These are phyloP conservation scores for Spongispora temasekensis DNA, from an alignment of 1,284 basidiomycete species.

Conservation along the genomic window DNA sequence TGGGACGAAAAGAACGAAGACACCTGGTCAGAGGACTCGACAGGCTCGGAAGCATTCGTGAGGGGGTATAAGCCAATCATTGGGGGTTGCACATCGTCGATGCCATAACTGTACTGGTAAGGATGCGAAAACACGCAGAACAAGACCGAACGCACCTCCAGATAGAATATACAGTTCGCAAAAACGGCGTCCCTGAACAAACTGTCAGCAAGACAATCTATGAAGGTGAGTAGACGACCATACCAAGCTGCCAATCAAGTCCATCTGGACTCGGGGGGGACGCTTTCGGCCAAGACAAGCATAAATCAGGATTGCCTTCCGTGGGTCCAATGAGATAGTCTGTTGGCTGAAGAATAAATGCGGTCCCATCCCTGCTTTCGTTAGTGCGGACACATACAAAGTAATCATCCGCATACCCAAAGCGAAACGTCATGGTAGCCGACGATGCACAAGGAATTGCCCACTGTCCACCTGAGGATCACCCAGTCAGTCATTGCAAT, in stretches of 20 bases:
- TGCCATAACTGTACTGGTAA: slow-evolving; percentile 59
- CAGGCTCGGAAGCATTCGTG: slow-evolving; percentile 44
- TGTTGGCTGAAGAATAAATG: slow-evolving; percentile 60
- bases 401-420: slow-evolving; percentile 53
- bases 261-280: slow-evolving; percentile 68
- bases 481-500: slow-evolving; percentile 7
- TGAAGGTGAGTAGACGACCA: not conserved
- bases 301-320: slow-evolving; percentile 64
- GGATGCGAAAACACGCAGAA: slow-evolving; percentile 5
- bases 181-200: slow-evolving; percentile 65
- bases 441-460: slow-evolving; percentile 77
- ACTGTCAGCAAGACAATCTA: not conserved
- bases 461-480: slow-evolving; percentile 67
- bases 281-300: slow-evolving; percentile 82
- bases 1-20: slow-evolving; percentile 59
- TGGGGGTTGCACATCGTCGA: slow-evolving; percentile 69
- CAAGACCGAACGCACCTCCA: slow-evolving; percentile 58
- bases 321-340: slow-evolving; percentile 84
- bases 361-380: slow-evolving; percentile 22
- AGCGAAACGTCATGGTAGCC: slow-evolving; percentile 68
- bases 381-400: slow-evolving; percentile 1
- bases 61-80: slow-evolving; percentile 73
- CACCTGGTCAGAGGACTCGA: slow-evolving; percentile 45
- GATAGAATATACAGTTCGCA: slow-evolving; percentile 81
- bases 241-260: slow-evolving; percentile 85